These are phyloP conservation scores for Pterocarpus santalinus DNA, from an alignment of 306 rosid genomes.

Conservation along the genomic window DNA sequence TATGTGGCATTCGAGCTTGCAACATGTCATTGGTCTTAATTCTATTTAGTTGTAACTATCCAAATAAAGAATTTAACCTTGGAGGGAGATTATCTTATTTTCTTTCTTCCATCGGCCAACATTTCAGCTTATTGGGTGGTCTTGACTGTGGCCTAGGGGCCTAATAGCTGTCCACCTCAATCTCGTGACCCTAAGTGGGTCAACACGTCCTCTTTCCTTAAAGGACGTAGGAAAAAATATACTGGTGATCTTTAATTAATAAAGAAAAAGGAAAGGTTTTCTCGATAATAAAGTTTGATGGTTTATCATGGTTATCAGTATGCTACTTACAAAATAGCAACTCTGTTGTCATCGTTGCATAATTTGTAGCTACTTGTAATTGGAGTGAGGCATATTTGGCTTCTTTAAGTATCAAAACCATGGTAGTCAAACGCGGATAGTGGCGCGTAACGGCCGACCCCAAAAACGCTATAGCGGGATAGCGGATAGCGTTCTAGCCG, in stretches of 20 bases:
- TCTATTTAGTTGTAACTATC: no score
- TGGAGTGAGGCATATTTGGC: background rate
- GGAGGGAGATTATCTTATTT: background rate
- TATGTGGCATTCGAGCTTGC: no score
- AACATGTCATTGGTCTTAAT: no score
- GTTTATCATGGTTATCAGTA: background rate
- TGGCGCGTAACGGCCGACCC: no score
- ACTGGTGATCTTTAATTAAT: background rate
- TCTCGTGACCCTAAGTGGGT: no score
- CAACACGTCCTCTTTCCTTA: background rate
- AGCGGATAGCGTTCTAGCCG: no score
- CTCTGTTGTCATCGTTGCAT: constrained; percentile 10
- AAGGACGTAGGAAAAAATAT: background rate
- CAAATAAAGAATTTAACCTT: no score
- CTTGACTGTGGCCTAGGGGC: background rate
- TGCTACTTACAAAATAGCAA: background rate
- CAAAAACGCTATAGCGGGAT: no score
- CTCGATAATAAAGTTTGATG: background rate
- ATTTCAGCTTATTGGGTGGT: background rate
- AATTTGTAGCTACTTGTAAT: constrained; percentile 19
- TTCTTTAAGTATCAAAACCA: background rate
- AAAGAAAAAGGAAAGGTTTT: background rate
- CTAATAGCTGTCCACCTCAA: background rate
- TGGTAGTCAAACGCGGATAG: no score
- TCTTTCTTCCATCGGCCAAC: background rate